Evolutionary conservation across 768 basidiomycete species (phyloP).

Genomic region (Lactarius tabidus): DNA sequence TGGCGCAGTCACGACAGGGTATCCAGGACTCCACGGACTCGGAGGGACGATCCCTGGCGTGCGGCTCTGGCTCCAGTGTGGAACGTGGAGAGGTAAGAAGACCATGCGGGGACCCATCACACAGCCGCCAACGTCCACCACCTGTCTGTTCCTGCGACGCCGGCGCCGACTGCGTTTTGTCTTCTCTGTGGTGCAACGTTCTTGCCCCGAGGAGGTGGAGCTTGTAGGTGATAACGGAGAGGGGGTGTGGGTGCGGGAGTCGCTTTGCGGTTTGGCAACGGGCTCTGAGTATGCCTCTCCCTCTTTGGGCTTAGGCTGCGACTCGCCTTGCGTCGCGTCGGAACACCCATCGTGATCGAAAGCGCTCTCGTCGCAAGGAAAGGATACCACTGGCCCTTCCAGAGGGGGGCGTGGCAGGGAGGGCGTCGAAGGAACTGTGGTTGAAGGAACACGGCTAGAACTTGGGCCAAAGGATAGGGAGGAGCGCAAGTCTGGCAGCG

Average conservation of each 20-base stretch:
- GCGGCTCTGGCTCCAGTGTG: not conserved
- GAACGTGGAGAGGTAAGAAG: not conserved
- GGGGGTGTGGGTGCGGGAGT: not conserved
- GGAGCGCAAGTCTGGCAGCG: slow-evolving; percentile 8
- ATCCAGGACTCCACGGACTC: not conserved
- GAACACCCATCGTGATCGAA: not conserved
- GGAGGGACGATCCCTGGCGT: not conserved
- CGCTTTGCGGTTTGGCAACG: not conserved
- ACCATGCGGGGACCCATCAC: slow-evolving; percentile 12
- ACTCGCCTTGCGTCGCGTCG: not conserved
- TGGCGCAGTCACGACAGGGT: not conserved
- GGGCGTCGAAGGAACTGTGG: not conserved
- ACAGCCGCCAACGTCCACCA: not conserved
- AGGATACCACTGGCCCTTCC: not conserved
- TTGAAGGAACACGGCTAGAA: not conserved
- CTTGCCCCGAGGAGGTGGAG: not conserved
- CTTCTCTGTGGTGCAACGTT: not conserved
- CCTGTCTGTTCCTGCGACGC: not conserved
- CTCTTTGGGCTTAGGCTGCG: not conserved
- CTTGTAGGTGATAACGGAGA: not conserved
- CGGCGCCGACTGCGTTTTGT: not conserved
- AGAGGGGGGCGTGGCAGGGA: not conserved
- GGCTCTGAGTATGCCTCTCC: not conserved
- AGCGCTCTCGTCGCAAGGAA: not conserved
- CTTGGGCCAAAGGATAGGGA: not conserved